Percentiles rank a stretch among this genome's conserved stretches.
These are phyloP conservation scores for Gomphus sp. DNA, from an alignment of 1,284 basidiomycete genomes.

Conservation along the genomic window DNA sequence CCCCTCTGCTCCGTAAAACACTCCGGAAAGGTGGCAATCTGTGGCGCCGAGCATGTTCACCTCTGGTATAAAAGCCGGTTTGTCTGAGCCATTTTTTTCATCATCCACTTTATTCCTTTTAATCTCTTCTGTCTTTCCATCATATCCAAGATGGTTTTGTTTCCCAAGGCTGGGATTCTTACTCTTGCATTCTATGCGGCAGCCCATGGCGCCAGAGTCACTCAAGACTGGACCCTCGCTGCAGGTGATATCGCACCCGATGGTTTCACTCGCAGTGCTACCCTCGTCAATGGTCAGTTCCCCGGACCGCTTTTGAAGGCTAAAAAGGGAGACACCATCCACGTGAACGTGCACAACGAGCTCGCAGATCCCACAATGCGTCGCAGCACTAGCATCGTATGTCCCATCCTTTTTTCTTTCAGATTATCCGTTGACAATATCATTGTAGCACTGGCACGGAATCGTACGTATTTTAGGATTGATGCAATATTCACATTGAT, in stretches of 20 bases:
- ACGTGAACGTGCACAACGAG: conserved; percentile 11
- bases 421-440: not conserved
- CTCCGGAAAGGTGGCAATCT: too few relatives aligned
- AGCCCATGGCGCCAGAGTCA: conserved; percentile 3
- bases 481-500: not conserved
- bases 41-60: too few relatives aligned
- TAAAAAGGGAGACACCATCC: conserved; percentile 18
- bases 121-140: too few relatives aligned
- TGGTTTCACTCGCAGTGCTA: conserved; percentile 18
- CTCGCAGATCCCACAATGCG: conserved; percentile 18
- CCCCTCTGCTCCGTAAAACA: too few relatives aligned
- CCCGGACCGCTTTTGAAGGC: conserved; percentile 17
- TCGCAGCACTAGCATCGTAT: conserved; percentile 20
- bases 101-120: too few relatives aligned
- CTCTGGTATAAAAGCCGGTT: too few relatives aligned
- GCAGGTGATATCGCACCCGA: conserved; percentile 18
- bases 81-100: too few relatives aligned
- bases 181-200: not conserved
- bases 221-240: conserved; percentile 9
- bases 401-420: conserved; percentile 4
- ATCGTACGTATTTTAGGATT: not conserved
- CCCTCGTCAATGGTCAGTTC: conserved; percentile 17
- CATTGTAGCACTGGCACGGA: conserved; percentile 10
- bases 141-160: not conserved
- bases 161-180: not conserved